phyloP scores from a whole-genome alignment of 2,329 filamentous ascomycete genomes.

The Stachybotrys echinatus region DNA sequence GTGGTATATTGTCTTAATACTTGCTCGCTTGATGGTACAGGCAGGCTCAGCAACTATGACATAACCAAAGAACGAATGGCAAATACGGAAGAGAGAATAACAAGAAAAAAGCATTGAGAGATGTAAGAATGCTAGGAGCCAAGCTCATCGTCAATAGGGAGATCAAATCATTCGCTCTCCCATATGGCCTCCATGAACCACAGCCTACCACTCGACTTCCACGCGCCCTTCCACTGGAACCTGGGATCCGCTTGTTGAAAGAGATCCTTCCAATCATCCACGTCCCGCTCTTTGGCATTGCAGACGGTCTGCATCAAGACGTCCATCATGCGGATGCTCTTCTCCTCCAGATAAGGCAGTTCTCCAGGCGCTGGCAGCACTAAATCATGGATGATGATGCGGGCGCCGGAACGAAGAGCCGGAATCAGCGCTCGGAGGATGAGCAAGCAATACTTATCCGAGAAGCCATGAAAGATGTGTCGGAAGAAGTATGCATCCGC shows the following conservation, averaged over 20 bases:
- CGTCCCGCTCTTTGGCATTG: constrained; percentile 39
- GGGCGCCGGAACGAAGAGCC: constrained; percentile 18
- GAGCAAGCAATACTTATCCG: constrained; percentile 23
- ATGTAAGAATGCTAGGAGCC: too few relatives aligned
- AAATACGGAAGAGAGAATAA: too few relatives aligned
- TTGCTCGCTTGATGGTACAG: too few relatives aligned
- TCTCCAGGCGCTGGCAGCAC: constrained; percentile 14
- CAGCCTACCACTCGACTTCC: constrained; percentile 18
- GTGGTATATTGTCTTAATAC: too few relatives aligned
- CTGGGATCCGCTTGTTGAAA: constrained; percentile 31
- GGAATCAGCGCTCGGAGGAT: constrained; percentile 24
- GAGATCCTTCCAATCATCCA: constrained; percentile 34
- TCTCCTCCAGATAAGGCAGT: constrained; percentile 22
- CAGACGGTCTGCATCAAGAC: constrained; percentile 40
- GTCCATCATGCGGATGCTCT: constrained; percentile 35
- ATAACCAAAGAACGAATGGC: too few relatives aligned
- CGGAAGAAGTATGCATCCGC: constrained; percentile 23
- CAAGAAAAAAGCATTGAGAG: too few relatives aligned
- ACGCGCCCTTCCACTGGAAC: constrained; percentile 28
- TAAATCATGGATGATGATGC: constrained; percentile 18
- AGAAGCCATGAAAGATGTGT: constrained; percentile 26
- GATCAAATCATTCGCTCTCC: constrained; percentile 6
- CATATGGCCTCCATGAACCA: constrained; percentile 32
- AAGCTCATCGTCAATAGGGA: not conserved
- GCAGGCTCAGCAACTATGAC: too few relatives aligned